Base-by-base conservation (phyloP, 163 green algal genomes). In the Chloromonas sp. region DNA sequence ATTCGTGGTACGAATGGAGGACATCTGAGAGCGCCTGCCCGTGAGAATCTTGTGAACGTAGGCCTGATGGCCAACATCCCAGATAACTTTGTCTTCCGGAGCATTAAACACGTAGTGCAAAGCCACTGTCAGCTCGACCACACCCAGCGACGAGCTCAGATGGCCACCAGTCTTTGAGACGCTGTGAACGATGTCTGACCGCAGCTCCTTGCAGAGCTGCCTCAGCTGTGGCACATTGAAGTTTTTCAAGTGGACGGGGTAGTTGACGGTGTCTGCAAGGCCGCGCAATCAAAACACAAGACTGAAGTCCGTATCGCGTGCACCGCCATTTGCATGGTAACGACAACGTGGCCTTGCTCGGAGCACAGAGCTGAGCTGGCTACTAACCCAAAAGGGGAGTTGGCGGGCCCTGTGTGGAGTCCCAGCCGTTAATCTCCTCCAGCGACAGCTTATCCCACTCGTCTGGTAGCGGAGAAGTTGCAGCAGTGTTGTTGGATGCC, bases 31-130 rank as follows among this genome's bases (percentile, higher is more conserved):
- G 15, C 97, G 91, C 15, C 97, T 88, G 0, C 97, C 97, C 0
- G 97, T 99, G 81, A 99, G 88, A 80, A 99, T 99, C 88, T 99
- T 99, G 91, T 99, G 97, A 15, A 94, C 95, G 86, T 99, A 99
- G 0, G 94, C 95, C 90, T 99, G 96, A 87, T 95, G 93, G 60
- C 91, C 92, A 60, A 99, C 96, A 82, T 99, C 97, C 87, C 90
- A 99, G 60, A 99, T 95, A 84, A 99, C 94, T 87, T 97, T 97
- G 91, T 98, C 95, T 71, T 97, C 92, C 0, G 97, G 97, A 0
- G 91, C 92, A 90, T 99, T 97, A 87, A 99, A 99, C n/a, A 99
- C 96, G 87, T 99, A 95, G 90, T 99, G 97, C 88, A 99, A 87
- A 1, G 97, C 97, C 8, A 99, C 96, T 0, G 97, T 99, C 14